These are phyloP conservation scores for Fonsecaea pugnacius DNA, from an alignment of 2,329 filamentous ascomycete genomes.

Conservation along the genomic window DNA sequence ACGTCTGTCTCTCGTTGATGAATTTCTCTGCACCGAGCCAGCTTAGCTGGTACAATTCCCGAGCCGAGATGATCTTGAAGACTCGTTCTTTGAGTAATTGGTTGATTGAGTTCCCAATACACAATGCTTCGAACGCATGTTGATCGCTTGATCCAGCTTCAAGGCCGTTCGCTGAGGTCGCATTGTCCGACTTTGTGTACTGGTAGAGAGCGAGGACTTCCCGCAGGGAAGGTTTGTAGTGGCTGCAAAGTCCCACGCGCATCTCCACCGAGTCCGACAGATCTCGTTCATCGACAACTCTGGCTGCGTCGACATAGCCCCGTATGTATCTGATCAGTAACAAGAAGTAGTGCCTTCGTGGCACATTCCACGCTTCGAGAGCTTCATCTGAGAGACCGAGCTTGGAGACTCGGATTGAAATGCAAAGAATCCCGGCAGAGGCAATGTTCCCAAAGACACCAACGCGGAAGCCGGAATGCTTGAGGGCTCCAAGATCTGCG, in stretches of 20 bases:
- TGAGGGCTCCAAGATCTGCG: constrained; percentile 65
- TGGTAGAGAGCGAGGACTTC: constrained; percentile 61
- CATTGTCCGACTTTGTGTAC: background rate
- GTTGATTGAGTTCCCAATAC: constrained; percentile 74
- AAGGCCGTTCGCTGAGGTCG: background rate
- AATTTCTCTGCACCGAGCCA: constrained; percentile 72
- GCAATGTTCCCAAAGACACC: constrained; percentile 62
- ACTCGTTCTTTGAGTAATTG: constrained; percentile 70
- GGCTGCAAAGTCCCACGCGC: constrained; percentile 70
- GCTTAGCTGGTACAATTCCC: constrained; percentile 56
- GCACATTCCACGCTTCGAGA: constrained; percentile 76
- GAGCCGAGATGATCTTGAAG: constrained; percentile 64
- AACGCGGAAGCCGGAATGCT: constrained; percentile 70
- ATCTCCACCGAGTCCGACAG: constrained; percentile 55
- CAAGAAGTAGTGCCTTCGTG: constrained; percentile 70
- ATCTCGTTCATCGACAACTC: constrained; percentile 49
- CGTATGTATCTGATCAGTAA: constrained; percentile 68
- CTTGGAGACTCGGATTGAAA: constrained; percentile 71
- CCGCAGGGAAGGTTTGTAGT: constrained; percentile 69
- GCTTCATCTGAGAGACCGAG: constrained; percentile 75
- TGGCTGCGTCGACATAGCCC: constrained; percentile 65
- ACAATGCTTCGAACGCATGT: constrained; percentile 59
- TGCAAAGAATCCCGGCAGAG: constrained; percentile 59
- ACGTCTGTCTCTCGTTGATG: constrained; percentile 54
- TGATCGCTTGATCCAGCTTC: constrained; percentile 15